phyloP scores from a whole-genome alignment of 306 rosid genomes.

The Adenanthera pavonina region DNA sequence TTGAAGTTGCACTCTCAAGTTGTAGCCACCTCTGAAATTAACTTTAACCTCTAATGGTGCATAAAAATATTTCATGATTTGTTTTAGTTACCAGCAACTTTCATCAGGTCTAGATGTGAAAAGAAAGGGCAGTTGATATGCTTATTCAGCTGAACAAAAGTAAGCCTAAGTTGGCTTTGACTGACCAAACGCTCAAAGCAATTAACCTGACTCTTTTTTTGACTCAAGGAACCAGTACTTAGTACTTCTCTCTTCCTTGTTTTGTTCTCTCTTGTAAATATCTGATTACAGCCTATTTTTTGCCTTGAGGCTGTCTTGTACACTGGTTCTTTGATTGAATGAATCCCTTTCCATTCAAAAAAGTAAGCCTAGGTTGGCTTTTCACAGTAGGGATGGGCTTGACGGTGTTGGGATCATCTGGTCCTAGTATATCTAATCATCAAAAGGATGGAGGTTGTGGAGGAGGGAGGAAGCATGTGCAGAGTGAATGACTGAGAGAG shows the following conservation, averaged over 20 bases:
- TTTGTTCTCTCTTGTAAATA: no score
- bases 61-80: background rate
- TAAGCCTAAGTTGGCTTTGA: no score
- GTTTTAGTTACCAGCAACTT: background rate
- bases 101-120: background rate
- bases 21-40: constrained; percentile 7
- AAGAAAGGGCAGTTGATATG: background rate
- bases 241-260: no score
- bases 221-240: no score
- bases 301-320: no score
- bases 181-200: no score
- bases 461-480: background rate
- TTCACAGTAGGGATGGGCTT: background rate
- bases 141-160: constrained; percentile 2
- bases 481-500: background rate
- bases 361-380: constrained; percentile 13
- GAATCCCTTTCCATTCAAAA: no score
- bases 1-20: background rate
- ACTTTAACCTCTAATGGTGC: background rate
- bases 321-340: no score
- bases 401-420: background rate
- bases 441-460: background rate
- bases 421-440: background rate
- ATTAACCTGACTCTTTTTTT: no score
- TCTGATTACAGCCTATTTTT: no score